A percentile compares a stretch with the other conserved stretches of the same genome.
Conservation (phyloP, 164 flowering plant species). For the Annona cherimola region DNA sequence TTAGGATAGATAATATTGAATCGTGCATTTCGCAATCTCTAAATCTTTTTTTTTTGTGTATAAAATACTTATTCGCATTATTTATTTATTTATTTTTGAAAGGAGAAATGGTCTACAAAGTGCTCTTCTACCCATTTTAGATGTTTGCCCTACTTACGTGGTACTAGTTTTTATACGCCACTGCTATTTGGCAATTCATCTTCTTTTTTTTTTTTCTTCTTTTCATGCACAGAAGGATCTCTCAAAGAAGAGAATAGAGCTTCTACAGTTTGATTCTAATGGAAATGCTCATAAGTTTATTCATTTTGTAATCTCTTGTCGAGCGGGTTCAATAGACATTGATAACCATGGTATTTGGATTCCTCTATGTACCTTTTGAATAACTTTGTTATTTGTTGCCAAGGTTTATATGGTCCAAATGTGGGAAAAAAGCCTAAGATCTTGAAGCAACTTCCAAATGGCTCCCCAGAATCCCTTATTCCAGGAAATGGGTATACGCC, state of each 20-base stretch:
- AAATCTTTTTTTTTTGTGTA: no score
- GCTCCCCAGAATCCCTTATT: conserved; percentile 44
- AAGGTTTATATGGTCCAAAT: conserved; percentile 63
- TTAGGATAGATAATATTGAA: no score
- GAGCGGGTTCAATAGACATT: background rate
- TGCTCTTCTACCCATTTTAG: no score
- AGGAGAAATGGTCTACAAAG: no score
- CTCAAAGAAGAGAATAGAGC: conserved; percentile 52
- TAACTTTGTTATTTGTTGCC: conserved; percentile 8
- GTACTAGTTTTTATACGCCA: no score
- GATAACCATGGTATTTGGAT: background rate
- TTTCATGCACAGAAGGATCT: conserved; percentile 53
- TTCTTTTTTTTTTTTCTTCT: no score
- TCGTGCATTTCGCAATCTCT: no score
- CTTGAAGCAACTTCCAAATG: conserved; percentile 51
- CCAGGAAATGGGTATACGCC: conserved; percentile 56
- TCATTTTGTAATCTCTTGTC: background rate
- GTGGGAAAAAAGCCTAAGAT: conserved; percentile 65
- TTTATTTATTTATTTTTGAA: no score
- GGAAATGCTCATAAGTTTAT: conserved; percentile 55
- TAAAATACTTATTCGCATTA: no score
- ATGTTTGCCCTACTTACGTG: no score
- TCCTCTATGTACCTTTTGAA: background rate
- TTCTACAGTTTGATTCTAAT: conserved; percentile 59
- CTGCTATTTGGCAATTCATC: no score